Evolutionary conservation across 345 rosid genomes (phyloP), one percentile per base, ranked within the genome.

Genomic region (Linum lewisii): DNA sequence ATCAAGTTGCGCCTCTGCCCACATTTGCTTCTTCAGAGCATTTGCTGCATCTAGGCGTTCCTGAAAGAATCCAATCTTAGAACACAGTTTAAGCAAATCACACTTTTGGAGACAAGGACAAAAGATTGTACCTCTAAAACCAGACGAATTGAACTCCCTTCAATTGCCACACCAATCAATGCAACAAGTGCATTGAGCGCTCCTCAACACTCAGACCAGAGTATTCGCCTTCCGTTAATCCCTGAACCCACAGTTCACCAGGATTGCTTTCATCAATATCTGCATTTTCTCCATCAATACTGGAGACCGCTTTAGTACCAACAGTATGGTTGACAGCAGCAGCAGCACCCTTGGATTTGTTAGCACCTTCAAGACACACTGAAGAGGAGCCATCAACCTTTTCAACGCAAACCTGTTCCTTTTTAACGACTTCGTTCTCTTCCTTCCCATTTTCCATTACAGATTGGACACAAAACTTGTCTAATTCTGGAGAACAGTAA

Each of bases 1-100:
- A 63, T 90, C 97, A 13, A 87, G 84, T 67, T 90, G 97, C 42
- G 81, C 88, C 74, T 87, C 97, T 5, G 88, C 79, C 95, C 90
- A 90, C 85, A 87, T 85, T 77, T 80, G 97, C 77, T 87, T 90
- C 83, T 87, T 90, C 57, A 90, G 68, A 24, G 87, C 83, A 83
- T 73, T 90, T 24, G 97, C 95, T 44, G 82, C 86, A 73, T 90
- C 97, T 67, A 90, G 68, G 24, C 97, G 95, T 61, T 87, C 97
- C 97, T 90, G 83, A 71, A 72, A 65, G 42, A n/a, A 23, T 29
- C 25, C 47, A 51, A 59, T 58, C 65, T 73, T 60, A 77, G 60
- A 70, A 19, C 25, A 75, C 54, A 62, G 10, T 63, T 42, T 42
- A 55, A 66, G 59, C 20, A 53, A 63, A 66, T 18, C 4, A n/a